These are phyloP conservation scores for Protomyces arabidopsidicola DNA, from an alignment of 1,139 yeast genomes.

Conservation along the genomic window DNA sequence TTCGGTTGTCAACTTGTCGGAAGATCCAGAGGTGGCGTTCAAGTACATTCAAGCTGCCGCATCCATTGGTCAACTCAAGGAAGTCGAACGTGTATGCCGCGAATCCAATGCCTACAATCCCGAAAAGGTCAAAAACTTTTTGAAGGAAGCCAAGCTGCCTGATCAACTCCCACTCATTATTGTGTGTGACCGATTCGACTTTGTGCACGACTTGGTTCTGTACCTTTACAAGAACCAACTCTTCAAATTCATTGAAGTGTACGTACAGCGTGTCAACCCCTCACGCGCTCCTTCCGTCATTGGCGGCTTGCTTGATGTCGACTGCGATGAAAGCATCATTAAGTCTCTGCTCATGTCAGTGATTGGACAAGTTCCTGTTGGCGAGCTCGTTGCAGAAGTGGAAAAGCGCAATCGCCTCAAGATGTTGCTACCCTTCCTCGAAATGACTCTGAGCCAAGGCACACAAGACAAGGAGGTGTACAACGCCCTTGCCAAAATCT, in stretches of 20 bases:
- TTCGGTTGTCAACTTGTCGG: slow-evolving; percentile 86
- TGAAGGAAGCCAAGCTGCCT: slow-evolving; percentile 87
- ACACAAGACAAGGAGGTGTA: slow-evolving; percentile 84
- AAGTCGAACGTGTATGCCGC: slow-evolving; percentile 91
- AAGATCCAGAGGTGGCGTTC: slow-evolving; percentile 91
- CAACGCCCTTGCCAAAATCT: slow-evolving; percentile 94
- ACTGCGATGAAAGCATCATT: slow-evolving; percentile 87
- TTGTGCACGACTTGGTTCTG: slow-evolving; percentile 86
- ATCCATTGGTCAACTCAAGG: slow-evolving; percentile 80
- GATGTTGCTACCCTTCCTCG: slow-evolving; percentile 85
- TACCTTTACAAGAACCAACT: slow-evolving; percentile 92
- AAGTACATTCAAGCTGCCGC: slow-evolving; percentile 95
- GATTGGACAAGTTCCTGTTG: slow-evolving; percentile 89
- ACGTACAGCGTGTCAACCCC: slow-evolving; percentile 96
- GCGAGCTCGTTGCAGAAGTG: slow-evolving; percentile 83
- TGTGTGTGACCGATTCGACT: slow-evolving; percentile 89
- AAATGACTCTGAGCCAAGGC: slow-evolving; percentile 82
- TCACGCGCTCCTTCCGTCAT: slow-evolving; percentile 92
- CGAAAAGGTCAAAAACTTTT: slow-evolving; percentile 92
- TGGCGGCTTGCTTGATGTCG: slow-evolving; percentile 94
- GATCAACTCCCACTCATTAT: slow-evolving; percentile 95
- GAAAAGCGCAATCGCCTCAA: slow-evolving; percentile 94
- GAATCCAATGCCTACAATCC: slow-evolving; percentile 93
- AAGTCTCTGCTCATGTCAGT: slow-evolving; percentile 78
- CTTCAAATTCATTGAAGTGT: slow-evolving; percentile 93